Evolutionary conservation across 768 basidiomycete species (phyloP), one percentile per base, ranked within the genome.

Genomic region (Lentinula edodes): DNA sequence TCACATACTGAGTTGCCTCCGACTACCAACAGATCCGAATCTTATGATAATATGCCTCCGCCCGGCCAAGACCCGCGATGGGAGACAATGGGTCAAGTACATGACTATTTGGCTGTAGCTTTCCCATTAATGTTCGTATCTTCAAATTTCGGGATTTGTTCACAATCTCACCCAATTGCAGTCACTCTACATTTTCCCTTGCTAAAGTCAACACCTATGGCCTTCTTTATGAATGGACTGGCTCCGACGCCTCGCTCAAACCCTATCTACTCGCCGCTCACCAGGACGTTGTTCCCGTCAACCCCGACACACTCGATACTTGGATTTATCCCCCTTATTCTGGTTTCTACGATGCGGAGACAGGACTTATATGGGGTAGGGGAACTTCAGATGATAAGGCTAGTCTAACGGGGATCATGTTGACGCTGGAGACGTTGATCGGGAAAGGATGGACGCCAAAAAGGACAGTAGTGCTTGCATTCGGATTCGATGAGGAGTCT

Each of bases 181-280:
- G 88, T 10, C 85, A 90, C 69, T 54, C 76, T 15, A 80, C 72
- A 7, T 76, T 92, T 45, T 68, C 77, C 34, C 77, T 89, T 61
- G 85, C 85, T 7, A 86, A 84, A 66, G 83, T 94, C 66, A 91
- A 92, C 70, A 89, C 84, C 0, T 90, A 89, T 65, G 91, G 83
- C 0, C 78, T 93, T 12, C 70, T 90, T 6, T 90, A 83, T 68
- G 81, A 85, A 54, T 92, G 90, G 90, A 75, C 79, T 53, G 91
- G 90, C 1, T 79, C 81, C 4, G 79, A 90, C 64, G 61, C 70
- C 6, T 73, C 77, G 0, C 75, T 89, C 18, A 89, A 90, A 68
- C 91, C 91, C 0, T 66, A 91, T n/a, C 74, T 93, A 12, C 71
- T 90, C 45, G 69, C 78, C 9, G 81, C 79, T 16, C 82, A 84